Evolutionary conservation across 2,329 filamentous ascomycete genomes (phyloP), one percentile per base, ranked within the genome.

Genomic region (Fusarium tupiense): DNA sequence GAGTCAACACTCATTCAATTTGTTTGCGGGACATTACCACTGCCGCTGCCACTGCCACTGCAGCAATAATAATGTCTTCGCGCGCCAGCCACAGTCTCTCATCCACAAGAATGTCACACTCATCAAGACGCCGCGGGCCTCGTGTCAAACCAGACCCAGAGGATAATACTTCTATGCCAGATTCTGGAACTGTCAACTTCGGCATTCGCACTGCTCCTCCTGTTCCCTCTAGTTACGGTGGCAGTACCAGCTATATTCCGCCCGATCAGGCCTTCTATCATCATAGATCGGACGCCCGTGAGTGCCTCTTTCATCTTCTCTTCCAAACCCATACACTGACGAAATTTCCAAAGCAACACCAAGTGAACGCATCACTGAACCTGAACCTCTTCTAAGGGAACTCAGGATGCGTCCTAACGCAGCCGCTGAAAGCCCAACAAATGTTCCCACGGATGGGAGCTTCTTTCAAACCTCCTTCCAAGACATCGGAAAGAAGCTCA

Each of bases 401-500:
- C 66, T 85, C 16, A 81, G 84, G 61, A 76, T 78, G 54, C 77
- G 78, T 5, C 74, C 75, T 1, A 78, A 75, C 53, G 65, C 71
- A 4, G 66, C 75, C 16, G 74, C 71, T 1, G 73, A 69, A 1
- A 80, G 78, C 46, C 77, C 80, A 1, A 70, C 66, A 14, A 80
- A 75, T 37, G 80, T 83, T 19, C 63, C 64, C 1, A 64, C 61
- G 5, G 84, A 84, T 26, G 72, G 72, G 33, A 83, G 81, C 60
- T 85, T 85, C 69, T 84, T 85, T 43, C 81, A 85, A 46, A 82
- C 81, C 5, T 86, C 84, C 2, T 86, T 86, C 44, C 81, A 83
- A 49, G 86, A 88, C 12, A 89, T 94, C 9, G 91, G 91, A 1
- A 85, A 87, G n/a, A 87, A 90, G 52, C 83, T 92, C 2, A 92